Conservation (phyloP, 352 stramenopile species). For the Thalassiosira mediterranea region DNA sequence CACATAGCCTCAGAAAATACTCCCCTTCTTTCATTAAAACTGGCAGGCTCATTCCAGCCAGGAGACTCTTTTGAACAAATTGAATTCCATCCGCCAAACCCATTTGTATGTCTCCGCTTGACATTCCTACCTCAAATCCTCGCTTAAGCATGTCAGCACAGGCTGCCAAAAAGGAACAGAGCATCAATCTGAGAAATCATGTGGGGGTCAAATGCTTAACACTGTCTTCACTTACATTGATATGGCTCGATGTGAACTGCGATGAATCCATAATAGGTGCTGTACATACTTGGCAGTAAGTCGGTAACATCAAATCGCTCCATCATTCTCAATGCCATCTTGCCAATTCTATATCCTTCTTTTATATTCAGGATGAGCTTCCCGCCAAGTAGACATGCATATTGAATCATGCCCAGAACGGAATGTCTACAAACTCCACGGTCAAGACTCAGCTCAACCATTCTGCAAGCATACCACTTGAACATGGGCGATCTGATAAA, state of each 20-base stretch:
- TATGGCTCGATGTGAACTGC: constrained; percentile 4
- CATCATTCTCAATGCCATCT: not conserved
- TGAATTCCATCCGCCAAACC: constrained; percentile 3
- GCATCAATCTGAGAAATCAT: not conserved
- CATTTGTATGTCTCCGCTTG: constrained; percentile 2
- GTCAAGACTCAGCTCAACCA: constrained; percentile 26
- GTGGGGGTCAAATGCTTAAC: not conserved
- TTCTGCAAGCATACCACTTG: constrained; percentile 14
- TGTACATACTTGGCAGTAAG: not conserved
- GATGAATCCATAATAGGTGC: not conserved
- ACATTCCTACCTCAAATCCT: constrained; percentile 35
- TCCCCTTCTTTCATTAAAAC: constrained; percentile 5
- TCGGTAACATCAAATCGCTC: not conserved
- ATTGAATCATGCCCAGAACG: constrained; percentile 8
- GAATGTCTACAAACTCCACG: constrained; percentile 26
- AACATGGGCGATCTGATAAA: constrained; percentile 10
- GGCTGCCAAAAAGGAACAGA: constrained; percentile 1
- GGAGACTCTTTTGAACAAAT: constrained; percentile 21
- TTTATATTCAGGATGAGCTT: not conserved
- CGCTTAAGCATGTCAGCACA: constrained; percentile 27
- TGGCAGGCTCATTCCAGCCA: constrained; percentile 7
- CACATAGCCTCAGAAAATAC: constrained; percentile 13
- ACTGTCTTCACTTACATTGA: constrained; percentile 1
- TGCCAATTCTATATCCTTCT: constrained; percentile 1
- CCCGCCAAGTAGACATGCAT: not conserved